Conservation (phyloP, 768 basidiomycete genomes). For the Suillus weaverae region DNA sequence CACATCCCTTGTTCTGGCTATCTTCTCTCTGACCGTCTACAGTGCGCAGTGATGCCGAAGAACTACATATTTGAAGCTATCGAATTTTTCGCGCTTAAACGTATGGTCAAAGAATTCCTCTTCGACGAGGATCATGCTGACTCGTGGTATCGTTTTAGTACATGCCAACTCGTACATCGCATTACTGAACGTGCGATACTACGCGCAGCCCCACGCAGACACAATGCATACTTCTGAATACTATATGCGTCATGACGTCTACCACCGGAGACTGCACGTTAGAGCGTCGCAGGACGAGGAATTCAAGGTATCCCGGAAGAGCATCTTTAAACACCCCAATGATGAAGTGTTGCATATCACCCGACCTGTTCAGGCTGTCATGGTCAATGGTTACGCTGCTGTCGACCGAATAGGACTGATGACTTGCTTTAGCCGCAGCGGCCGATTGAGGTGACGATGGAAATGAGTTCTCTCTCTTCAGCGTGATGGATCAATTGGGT, state of each 20-base stretch:
- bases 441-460: neutral
- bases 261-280: too few relatives aligned
- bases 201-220: neutral
- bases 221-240: neutral
- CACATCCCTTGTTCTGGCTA: neutral
- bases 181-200: slow-evolving; percentile 2
- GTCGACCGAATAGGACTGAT: neutral
- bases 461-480: neutral
- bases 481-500: neutral
- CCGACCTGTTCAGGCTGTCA: neutral
- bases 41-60: neutral
- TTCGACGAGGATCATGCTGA: neutral
- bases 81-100: neutral
- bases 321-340: neutral
- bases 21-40: neutral
- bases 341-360: neutral
- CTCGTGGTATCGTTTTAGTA: neutral
- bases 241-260: neutral
- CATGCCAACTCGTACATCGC: slow-evolving; percentile 4
- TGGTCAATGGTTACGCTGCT: neutral
- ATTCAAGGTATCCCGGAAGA: neutral
- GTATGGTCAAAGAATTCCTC: neutral
- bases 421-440: neutral
- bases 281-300: neutral
- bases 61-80: neutral